Base-by-base conservation (phyloP, 169 alveolate genomes). In the Babesia caballi region DNA sequence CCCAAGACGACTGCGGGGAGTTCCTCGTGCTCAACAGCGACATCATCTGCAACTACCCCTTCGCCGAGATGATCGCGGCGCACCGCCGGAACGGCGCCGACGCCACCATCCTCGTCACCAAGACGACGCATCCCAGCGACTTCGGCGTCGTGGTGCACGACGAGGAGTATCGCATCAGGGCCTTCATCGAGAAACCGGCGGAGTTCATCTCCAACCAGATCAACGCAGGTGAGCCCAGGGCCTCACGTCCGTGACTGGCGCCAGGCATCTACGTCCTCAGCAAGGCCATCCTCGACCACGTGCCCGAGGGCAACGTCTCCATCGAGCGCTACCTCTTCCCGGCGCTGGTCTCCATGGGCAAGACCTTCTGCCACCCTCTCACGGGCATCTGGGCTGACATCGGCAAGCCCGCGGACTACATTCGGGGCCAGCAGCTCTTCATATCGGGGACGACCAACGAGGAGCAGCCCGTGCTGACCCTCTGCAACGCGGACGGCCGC, bases 311-410 rank as follows among this genome's bases (percentile, higher is more conserved):
- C 49, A 96, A 96, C 32, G 91, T 95, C 7, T 94, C 98, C 3
- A 90, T 97, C 19, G 99, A 97, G 82, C 91, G 94, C 59, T 98
- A 95, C 78, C 83, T 95, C 14, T 97, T 97, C 73, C 99, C 99
- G 9, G 54, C 69, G 32, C 89, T 96, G 93, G 98, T 98, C 19
- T 75, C 85, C 14, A 85, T 85, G 33, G 85, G 85, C 42, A 58
- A 54, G 30, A 89, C 92, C 41, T 91, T 58, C 60, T 85, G 94
- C 82, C 81, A 70, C 51, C 77, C 77, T 28, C 83, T 94, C 32
- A 56, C 56, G 88, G 97, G 89, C 81, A 92, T 80, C 82, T 93
- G 93, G 93, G 88, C 92, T 23, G 92, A 87, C 63, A 78, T 87
- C 72, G 92, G 92, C 6, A 87, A 77, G 41, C 92, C 92, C 5